Conservation (phyloP, 2,329 filamentous ascomycete genomes). For the Xylaria sp. region DNA sequence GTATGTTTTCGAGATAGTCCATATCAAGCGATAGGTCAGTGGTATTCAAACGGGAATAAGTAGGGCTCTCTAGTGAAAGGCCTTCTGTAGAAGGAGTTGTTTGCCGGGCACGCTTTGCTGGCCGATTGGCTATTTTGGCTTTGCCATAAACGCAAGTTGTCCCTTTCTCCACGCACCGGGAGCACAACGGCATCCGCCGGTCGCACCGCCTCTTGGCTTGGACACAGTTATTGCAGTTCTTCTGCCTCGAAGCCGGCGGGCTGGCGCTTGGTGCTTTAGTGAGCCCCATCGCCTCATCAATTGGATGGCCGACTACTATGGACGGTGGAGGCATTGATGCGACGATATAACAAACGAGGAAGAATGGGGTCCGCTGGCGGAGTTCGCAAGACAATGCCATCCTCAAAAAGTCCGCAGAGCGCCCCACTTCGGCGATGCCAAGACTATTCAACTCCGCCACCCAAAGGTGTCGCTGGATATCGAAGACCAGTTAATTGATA, state of each 20-base stretch:
- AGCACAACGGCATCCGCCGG: slow-evolving; percentile 45
- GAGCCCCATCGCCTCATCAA: neutral
- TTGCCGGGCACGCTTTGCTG: neutral
- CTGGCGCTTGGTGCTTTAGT: neutral
- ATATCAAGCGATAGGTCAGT: slow-evolving; percentile 15
- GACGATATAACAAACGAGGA: neutral
- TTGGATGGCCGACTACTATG: neutral
- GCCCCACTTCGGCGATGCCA: slow-evolving; percentile 24
- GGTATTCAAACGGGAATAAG: slow-evolving; percentile 7
- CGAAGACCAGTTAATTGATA: no score
- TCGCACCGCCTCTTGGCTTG: slow-evolving; percentile 49
- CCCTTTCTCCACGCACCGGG: slow-evolving; percentile 46
- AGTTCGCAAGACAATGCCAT: slow-evolving; percentile 4
- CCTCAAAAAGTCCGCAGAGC: slow-evolving; percentile 14
- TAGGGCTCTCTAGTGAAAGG: neutral
- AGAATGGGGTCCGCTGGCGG: slow-evolving; percentile 11
- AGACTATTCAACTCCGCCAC: slow-evolving; percentile 20
- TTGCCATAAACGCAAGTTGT: slow-evolving; percentile 41
- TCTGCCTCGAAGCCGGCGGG: slow-evolving; percentile 37
- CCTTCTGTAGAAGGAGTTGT: neutral
- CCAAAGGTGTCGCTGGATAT: no score
- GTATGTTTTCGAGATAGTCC: no score
- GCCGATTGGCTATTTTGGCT: slow-evolving; percentile 11
- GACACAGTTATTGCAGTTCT: slow-evolving; percentile 47
- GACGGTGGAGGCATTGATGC: neutral